phyloP scores from a whole-genome alignment of 306 rosid genomes.

The Senna siamea region DNA sequence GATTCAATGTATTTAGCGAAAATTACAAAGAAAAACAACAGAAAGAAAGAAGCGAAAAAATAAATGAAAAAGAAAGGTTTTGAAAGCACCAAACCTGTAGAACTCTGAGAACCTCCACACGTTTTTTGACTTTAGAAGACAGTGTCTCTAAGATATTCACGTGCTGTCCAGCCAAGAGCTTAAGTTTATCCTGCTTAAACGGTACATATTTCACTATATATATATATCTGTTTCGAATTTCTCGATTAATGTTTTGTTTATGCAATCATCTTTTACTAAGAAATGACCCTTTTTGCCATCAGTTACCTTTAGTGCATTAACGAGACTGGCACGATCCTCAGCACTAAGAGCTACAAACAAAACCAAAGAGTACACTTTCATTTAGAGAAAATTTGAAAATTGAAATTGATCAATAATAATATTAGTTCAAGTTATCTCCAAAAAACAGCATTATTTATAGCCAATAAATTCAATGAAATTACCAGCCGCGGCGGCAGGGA shows the following conservation, averaged over 20 bases:
- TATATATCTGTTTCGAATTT: too few relatives aligned
- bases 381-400: too few relatives aligned
- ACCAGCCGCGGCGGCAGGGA: conserved; percentile 36
- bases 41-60: too few relatives aligned
- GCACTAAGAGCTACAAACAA: background rate
- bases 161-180: conserved; percentile 14
- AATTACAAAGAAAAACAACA: too few relatives aligned
- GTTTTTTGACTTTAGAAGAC: conserved; percentile 27
- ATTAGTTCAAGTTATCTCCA: too few relatives aligned
- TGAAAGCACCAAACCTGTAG: conserved; percentile 19
- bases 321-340: background rate
- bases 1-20: too few relatives aligned
- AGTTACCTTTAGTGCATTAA: background rate
- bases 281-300: background rate
- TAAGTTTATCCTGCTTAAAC: conserved; percentile 25
- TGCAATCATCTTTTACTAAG: background rate
- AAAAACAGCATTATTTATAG: too few relatives aligned
- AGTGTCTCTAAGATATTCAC: conserved; percentile 9
- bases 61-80: too few relatives aligned
- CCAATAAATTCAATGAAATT: background rate
- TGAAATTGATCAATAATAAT: too few relatives aligned
- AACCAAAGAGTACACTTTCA: background rate
- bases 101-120: conserved; percentile 32
- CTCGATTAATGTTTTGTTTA: background rate
- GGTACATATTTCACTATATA: background rate